Base-by-base conservation (phyloP, 2,329 filamentous ascomycete species). In the Elsinoe australis region DNA sequence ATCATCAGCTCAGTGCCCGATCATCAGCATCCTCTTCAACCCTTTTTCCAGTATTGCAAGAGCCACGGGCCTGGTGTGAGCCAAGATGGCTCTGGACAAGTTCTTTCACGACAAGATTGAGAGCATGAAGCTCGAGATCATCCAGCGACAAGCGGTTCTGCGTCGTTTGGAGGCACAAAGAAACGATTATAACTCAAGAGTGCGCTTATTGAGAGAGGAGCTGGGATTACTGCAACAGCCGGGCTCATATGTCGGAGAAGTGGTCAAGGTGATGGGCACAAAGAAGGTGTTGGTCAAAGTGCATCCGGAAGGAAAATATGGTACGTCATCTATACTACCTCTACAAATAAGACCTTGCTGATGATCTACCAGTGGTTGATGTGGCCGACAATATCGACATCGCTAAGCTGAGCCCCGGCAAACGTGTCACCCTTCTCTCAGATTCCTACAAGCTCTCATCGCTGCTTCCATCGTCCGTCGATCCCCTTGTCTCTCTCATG, bases 61-160 rank as follows among this genome's bases (percentile, higher is more conserved):
- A 8, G 24, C 28, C 39, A 6, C 15, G 8, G 14, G 14, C 39
- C 24, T 17, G 39, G 2, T 15, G 19, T 17, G n/a, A 48, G 62
- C 66, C 78, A 82, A 65, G 67, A 98, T 98, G 92, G 89, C 90
- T 79, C 86, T 98, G 72, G 92, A 96, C 71, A 94, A 85, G 71
- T 98, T 95, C 75, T 98, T 94, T 71, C 87, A 92, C 73, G 96
- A 96, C 78, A 98, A 98, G 78, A 96, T 96, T 72, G 92, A 98
- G 86, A 83, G 85, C 68, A 95, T 96, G 86, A 96, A 96, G 84
- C 88, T 98, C 68, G 90, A 98, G 80, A 98, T 98, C 67, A 90
- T 98, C 67, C 90, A 96, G 72, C 90, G 92, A 49, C 92, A 98
- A 73, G 90, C 92, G 49, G 88, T 95, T 51, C 76, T 98, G 54